Evolutionary conservation across 345 rosid genomes (phyloP).

Genomic region (Ailanthus altissimus): DNA sequence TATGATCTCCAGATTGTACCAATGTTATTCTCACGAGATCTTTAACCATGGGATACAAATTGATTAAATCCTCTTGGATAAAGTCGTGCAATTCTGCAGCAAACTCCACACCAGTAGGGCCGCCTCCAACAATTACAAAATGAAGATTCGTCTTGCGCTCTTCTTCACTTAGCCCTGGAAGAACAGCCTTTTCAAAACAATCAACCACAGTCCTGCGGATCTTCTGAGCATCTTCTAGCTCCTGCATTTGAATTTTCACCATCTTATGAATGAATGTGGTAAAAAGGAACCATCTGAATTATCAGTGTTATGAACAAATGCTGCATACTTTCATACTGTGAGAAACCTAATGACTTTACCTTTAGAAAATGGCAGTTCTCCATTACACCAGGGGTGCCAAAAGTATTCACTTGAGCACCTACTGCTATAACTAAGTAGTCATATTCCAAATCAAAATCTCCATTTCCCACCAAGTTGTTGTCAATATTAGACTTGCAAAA

Average conservation of each 20-base stretch:
- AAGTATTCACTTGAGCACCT: constrained; percentile 95
- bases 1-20: constrained; percentile 96
- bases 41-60: constrained; percentile 70
- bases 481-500: constrained; percentile 57
- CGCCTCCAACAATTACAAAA: constrained; percentile 96
- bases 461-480: constrained; percentile 50
- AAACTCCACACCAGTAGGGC: constrained; percentile 99
- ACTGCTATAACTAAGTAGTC: constrained; percentile 87
- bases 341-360: constrained; percentile 38
- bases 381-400: constrained; percentile 86
- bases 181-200: constrained; percentile 86
- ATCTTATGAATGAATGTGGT: constrained; percentile 7
- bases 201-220: constrained; percentile 80
- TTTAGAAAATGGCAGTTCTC: constrained; percentile 96
- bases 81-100: constrained; percentile 97
- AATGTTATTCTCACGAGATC: constrained; percentile 71
- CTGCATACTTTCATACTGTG: background rate
- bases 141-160: constrained; percentile 76
- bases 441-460: constrained; percentile 70
- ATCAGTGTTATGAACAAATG: background rate
- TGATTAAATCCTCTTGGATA: constrained; percentile 66
- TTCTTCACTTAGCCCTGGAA: constrained; percentile 83
- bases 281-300: constrained; percentile 4
- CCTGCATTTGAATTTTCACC: constrained; percentile 45
- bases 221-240: constrained; percentile 94